Conservation (phyloP, 2,329 filamentous ascomycete species). For the Fusarium pseudoanthophilum region DNA sequence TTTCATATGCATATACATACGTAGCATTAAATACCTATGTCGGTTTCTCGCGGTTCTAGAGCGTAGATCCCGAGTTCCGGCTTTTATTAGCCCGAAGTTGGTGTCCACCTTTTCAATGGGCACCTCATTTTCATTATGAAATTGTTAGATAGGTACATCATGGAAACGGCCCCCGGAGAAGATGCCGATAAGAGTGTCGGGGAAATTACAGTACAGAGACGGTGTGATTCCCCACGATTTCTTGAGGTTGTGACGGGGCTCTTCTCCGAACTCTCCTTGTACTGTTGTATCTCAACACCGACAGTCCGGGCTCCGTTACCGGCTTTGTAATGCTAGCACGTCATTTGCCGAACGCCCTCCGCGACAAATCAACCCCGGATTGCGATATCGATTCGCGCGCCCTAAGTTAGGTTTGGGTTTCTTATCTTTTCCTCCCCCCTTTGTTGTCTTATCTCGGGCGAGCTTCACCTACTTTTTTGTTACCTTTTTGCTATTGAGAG, state of each 20-base stretch:
- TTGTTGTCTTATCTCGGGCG: conserved; percentile 11
- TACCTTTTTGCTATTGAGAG: not conserved
- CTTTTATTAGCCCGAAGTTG: conserved; percentile 12
- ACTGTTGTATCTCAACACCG: conserved; percentile 31
- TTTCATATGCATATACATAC: not conserved
- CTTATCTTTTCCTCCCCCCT: conserved; percentile 4
- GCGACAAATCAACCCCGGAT: conserved; percentile 41
- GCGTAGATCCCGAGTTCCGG: conserved; percentile 26
- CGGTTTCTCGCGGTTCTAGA: conserved; percentile 27
- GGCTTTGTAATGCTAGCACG: conserved; percentile 47
- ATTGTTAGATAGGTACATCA: conserved; percentile 22
- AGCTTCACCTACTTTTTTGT: not conserved
- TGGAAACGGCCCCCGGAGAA: conserved; percentile 8
- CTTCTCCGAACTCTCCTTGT: conserved; percentile 24
- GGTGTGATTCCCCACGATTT: not conserved
- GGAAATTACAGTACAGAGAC: not conserved
- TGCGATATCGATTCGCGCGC: conserved; percentile 35
- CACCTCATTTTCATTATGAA: not conserved
- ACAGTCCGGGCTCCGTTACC: conserved; percentile 42
- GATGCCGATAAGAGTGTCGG: conserved; percentile 7
- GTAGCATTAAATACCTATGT: not conserved
- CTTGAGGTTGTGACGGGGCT: conserved; percentile 4
- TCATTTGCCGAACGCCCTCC: conserved; percentile 42
- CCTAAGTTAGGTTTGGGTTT: conserved; percentile 1
- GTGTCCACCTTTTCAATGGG: not conserved